Conservation (phyloP, 2,329 filamentous ascomycete genomes). For the Trichocomaceae sp. region DNA sequence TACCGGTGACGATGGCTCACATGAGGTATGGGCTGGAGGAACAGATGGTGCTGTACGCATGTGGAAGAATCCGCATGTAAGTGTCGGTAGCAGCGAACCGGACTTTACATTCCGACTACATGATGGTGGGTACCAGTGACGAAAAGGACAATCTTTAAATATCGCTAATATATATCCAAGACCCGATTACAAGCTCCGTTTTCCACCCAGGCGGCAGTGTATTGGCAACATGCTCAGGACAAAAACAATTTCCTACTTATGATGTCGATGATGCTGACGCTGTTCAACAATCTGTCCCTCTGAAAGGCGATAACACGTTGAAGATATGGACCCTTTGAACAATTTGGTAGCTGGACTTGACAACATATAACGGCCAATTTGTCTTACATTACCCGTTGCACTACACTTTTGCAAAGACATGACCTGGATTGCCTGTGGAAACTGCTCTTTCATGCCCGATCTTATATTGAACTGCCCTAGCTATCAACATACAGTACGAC, state of each 20-base stretch:
- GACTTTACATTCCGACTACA: conserved; percentile 41
- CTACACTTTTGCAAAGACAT: neutral
- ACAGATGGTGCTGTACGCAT: conserved; percentile 49
- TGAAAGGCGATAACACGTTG: conserved; percentile 30
- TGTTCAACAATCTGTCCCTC: neutral
- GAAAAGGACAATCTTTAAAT: neutral
- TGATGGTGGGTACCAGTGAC: conserved; percentile 30
- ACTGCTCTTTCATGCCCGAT: no score
- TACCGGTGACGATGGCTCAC: conserved; percentile 27
- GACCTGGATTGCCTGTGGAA: neutral
- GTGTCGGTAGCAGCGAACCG: conserved; percentile 37
- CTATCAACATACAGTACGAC: neutral
- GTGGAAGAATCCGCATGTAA: conserved; percentile 43
- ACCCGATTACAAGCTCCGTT: conserved; percentile 40
- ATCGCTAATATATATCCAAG: conserved; percentile 25
- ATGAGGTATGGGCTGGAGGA: conserved; percentile 56
- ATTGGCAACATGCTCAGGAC: conserved; percentile 47
- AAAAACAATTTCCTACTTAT: conserved; percentile 25
- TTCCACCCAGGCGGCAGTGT: conserved; percentile 44
- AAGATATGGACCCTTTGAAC: conserved; percentile 33
- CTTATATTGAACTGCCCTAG: neutral
- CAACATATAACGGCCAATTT: neutral
- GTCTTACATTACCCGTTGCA: neutral
- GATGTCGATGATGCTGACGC: conserved; percentile 13
- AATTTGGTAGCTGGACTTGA: neutral